These are phyloP conservation scores for Eucalyptus cloeziana DNA, from an alignment of 345 rosid species.

Conservation along the genomic window DNA sequence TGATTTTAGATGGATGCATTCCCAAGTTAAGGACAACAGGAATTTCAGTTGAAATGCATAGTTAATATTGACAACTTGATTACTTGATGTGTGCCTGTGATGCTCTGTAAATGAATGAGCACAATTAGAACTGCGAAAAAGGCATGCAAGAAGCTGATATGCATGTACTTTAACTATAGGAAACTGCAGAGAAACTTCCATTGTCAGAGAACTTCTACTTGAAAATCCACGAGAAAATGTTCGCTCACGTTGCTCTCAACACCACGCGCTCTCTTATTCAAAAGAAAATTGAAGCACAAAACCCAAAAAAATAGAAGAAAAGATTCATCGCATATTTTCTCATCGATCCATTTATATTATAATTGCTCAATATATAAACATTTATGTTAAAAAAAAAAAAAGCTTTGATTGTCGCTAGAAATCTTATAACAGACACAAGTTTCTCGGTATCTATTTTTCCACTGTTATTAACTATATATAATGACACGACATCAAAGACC, in stretches of 20 bases:
- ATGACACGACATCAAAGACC: neutral
- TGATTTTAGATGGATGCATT: no score
- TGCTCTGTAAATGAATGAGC: no score
- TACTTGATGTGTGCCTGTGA: no score
- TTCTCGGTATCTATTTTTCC: neutral
- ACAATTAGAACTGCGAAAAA: neutral
- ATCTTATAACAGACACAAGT: neutral
- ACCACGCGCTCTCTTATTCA: neutral
- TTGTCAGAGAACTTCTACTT: neutral
- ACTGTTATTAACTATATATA: neutral
- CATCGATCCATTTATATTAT: neutral
- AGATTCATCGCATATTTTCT: neutral
- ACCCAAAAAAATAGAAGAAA: neutral
- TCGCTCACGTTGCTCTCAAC: neutral
- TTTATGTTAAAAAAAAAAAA: neutral
- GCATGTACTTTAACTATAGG: neutral
- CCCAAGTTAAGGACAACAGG: no score
- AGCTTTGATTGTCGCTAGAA: no score
- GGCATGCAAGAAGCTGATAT: neutral
- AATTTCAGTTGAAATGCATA: no score
- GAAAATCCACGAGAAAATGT: neutral
- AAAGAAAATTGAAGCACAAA: neutral
- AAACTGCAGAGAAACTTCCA: slow-evolving; percentile 3
- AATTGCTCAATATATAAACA: neutral
- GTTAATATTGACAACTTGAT: no score